Evolutionary conservation across 352 stramenopile species (phyloP).

Genomic region (Pythium apleroticum): DNA sequence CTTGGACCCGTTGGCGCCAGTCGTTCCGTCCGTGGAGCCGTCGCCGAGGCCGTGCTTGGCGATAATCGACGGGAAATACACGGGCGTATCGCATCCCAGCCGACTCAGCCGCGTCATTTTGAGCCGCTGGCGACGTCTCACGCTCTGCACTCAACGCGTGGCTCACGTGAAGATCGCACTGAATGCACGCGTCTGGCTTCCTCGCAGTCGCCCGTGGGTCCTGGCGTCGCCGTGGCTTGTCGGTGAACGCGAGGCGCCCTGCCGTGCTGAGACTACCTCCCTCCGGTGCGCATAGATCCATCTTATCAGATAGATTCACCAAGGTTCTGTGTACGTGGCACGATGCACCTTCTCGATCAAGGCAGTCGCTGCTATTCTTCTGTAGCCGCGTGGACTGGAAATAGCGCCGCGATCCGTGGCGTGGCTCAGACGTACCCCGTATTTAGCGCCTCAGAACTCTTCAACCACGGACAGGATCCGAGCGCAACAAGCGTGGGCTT

Average conservation of each 20-base stretch:
- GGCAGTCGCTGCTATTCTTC: not conserved
- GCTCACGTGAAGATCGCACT: not conserved
- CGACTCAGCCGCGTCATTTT: constrained; percentile 39
- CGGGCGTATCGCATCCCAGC: constrained; percentile 37
- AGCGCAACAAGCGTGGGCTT: not conserved
- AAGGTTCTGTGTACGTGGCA: not conserved
- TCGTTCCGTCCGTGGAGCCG: constrained; percentile 22
- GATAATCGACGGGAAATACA: constrained; percentile 59
- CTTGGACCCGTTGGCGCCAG: constrained; percentile 27
- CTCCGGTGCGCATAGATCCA: not conserved
- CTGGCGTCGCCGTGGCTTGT: not conserved
- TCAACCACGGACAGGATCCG: not conserved
- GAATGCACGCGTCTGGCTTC: not conserved
- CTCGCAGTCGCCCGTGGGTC: not conserved
- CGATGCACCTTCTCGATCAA: no score
- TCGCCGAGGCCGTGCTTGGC: constrained; percentile 21
- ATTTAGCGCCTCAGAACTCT: not conserved
- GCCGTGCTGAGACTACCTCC: no score
- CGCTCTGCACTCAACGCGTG: not conserved
- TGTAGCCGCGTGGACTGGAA: not conserved
- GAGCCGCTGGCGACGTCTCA: not conserved
- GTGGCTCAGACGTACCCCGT: not conserved
- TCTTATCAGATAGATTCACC: not conserved
- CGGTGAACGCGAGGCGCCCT: not conserved
- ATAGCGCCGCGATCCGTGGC: not conserved